Evolutionary conservation across 495 filamentous ascomycete genomes (phyloP).

Genomic region (Achaetomiella virescens): DNA sequence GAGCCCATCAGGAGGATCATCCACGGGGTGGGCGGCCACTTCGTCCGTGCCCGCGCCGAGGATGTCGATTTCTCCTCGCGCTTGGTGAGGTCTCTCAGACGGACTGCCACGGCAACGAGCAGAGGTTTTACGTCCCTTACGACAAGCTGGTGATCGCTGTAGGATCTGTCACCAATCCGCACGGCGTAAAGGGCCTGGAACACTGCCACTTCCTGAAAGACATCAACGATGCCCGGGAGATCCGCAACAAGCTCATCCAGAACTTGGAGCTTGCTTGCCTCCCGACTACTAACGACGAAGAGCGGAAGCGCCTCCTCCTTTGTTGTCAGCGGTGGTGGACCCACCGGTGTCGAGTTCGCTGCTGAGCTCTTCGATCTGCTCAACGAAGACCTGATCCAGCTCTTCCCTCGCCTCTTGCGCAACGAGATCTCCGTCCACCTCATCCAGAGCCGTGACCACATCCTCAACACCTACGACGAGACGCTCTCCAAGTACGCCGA

Average conservation of each 20-base stretch:
- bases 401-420: slow-evolving; percentile 82
- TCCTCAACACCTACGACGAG: slow-evolving; percentile 98
- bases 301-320: slow-evolving; percentile 85
- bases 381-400: slow-evolving; percentile 82
- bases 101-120: slow-evolving; percentile 60
- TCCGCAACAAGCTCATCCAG: slow-evolving; percentile 83
- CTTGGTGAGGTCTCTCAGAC: slow-evolving; percentile 72
- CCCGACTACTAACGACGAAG: slow-evolving; percentile 84
- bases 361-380: slow-evolving; percentile 93
- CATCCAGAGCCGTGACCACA: slow-evolving; percentile 88
- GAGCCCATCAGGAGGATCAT: slow-evolving; percentile 89
- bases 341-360: slow-evolving; percentile 96
- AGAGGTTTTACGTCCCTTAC: slow-evolving; percentile 90
- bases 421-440: slow-evolving; percentile 98
- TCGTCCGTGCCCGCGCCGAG: slow-evolving; percentile 76
- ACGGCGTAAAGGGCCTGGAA: slow-evolving; percentile 93
- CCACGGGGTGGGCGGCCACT: slow-evolving; percentile 72
- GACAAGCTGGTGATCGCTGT: slow-evolving; percentile 97
- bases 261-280: slow-evolving; percentile 92
- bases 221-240: slow-evolving; percentile 81
- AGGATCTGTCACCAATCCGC: slow-evolving; percentile 86
- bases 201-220: slow-evolving; percentile 92
- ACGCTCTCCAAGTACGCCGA: slow-evolving; percentile 89
- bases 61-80: slow-evolving; percentile 88
- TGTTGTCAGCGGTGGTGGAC: slow-evolving; percentile 89